A percentile compares a stretch with the other conserved stretches of the same genome.
Conservation (phyloP, 176 grass and related monocot genomes). For the Rhipidocladum racemiflorum region DNA sequence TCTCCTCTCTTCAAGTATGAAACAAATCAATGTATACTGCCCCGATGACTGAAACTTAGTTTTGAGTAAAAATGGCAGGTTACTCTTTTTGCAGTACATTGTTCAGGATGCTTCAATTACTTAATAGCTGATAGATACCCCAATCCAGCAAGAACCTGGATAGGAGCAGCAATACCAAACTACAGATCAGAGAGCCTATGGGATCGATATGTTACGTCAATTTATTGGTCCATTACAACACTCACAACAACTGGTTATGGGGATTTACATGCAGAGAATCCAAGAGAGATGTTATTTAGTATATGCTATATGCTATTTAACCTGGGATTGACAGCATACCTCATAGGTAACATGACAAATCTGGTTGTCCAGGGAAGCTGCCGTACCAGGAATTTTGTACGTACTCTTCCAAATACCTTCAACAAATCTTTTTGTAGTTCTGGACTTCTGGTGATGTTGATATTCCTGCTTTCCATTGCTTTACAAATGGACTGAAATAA, state of each 20-base stretch:
- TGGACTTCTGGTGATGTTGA: background rate
- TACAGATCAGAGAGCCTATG: slow-evolving; percentile 70
- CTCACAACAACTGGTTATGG: slow-evolving; percentile 86
- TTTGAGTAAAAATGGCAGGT: slow-evolving; percentile 46
- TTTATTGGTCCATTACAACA: slow-evolving; percentile 95
- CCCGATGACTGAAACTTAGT: slow-evolving; percentile 20
- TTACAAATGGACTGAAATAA: background rate
- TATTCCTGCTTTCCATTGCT: background rate
- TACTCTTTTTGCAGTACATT: slow-evolving; percentile 81
- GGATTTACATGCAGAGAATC: slow-evolving; percentile 80
- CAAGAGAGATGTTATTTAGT: slow-evolving; percentile 76
- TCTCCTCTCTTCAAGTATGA: slow-evolving; percentile 10
- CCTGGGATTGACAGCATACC: slow-evolving; percentile 74
- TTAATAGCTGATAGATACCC: slow-evolving; percentile 85
- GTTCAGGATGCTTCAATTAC: slow-evolving; percentile 84
- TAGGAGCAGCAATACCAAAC: slow-evolving; percentile 67
- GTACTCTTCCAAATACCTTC: slow-evolving; percentile 27
- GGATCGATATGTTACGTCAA: slow-evolving; percentile 71
- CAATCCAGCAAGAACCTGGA: slow-evolving; percentile 71
- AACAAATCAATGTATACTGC: background rate
- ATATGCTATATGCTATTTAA: slow-evolving; percentile 90
- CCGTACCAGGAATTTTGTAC: slow-evolving; percentile 83
- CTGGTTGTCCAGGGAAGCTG: slow-evolving; percentile 78
- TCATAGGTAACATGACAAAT: slow-evolving; percentile 96
- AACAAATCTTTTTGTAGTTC: background rate